Conservation (phyloP, 164 flowering plant species). For the Vitis riparia region DNA sequence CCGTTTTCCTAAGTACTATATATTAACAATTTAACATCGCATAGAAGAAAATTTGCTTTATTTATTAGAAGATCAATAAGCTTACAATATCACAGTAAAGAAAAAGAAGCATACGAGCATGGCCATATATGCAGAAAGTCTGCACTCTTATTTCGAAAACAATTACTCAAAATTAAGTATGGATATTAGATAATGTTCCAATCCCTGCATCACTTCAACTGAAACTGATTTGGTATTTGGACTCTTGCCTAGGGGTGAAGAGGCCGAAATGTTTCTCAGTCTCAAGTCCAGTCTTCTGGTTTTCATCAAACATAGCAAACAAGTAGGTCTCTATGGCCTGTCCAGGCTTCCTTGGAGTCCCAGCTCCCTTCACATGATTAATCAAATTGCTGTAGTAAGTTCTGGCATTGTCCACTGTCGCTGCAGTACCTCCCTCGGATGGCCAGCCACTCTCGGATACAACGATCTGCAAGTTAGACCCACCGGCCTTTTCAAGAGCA, state of each 20-base stretch:
- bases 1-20: no score
- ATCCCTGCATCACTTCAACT: neutral
- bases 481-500: constrained; percentile 25
- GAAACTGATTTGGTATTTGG: constrained; percentile 21
- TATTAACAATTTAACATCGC: no score
- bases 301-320: constrained; percentile 47
- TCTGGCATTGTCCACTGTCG: constrained; percentile 18
- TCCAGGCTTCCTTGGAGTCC: constrained; percentile 35
- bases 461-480: constrained; percentile 13
- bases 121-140: no score
- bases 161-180: no score
- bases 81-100: no score
- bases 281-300: constrained; percentile 9
- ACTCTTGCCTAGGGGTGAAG: constrained; percentile 14
- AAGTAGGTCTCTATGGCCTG: constrained; percentile 34
- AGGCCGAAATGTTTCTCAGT: constrained; percentile 30
- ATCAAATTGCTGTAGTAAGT: constrained; percentile 21
- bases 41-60: no score
- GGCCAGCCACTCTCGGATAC: constrained; percentile 44
- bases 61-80: no score
- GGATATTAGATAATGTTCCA: no score
- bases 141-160: no score
- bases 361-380: constrained; percentile 23
- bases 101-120: no score
- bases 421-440: constrained; percentile 8